Base-by-base conservation (phyloP, 2,329 filamentous ascomycete species). In the Ceratocystis eucalypticola region DNA sequence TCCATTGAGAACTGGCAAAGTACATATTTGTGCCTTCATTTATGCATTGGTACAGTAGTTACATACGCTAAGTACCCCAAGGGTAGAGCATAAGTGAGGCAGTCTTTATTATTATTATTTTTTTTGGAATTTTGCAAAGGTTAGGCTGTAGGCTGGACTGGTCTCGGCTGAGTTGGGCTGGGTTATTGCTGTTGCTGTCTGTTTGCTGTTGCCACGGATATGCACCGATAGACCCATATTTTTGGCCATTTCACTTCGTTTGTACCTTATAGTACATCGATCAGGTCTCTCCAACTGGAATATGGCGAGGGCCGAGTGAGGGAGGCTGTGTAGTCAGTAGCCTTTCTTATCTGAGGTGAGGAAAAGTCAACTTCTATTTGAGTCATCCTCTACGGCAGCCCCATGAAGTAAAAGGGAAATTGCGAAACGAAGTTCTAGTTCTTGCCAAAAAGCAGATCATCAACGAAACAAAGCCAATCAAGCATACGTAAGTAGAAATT, bases 121-220 rank as follows among this genome's bases (percentile, higher is more conserved):
- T 28, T 53, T 25, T 5, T 53, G 20, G 48, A 8, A 22, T 15
- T 25, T 53, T 53, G 48, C 48, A 28, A 53, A 53, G 20, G 48
- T 2, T 28, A 15, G 45, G 5, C 45, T 48, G 17, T 48, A 4
- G 45, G 45, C 45, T 48, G 45, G 45, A 5, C 45, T 20, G 45
- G 45, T 12, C 7, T 37, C 1, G 37, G 37, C 3, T 41, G 46
- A 17, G 17, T 17, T 48, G 46, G 8, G 46, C 46, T 48, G 48
- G 48, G 48, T 53, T 53, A 15, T 53, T 53, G 22, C 48, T 28
- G 22, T 28, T 53, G 10, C 17, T 28, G 20, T 53, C 22, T 59
- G 55, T 59, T 59, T 59, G 55, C 28, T 37, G 55, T 59, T 59
- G 55, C 55, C n/a, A 20, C 30, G 55, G 55, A 59, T 25, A 59